These are phyloP conservation scores for Alternaria dauci DNA, from an alignment of 2,329 filamentous ascomycete species.

Conservation along the genomic window DNA sequence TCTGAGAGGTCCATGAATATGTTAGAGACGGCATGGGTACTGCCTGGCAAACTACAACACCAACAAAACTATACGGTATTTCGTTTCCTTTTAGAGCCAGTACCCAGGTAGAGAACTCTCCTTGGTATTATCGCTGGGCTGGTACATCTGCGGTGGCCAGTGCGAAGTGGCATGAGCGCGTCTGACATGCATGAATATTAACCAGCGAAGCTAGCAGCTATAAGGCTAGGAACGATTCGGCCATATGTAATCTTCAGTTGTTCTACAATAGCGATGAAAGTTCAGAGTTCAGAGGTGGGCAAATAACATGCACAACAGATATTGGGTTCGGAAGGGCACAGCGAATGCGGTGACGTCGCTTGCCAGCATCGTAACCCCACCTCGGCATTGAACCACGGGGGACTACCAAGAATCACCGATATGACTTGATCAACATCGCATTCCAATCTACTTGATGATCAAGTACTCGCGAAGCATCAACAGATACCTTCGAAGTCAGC, in stretches of 20 bases:
- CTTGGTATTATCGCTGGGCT: neutral
- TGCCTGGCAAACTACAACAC: neutral
- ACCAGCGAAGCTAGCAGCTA: neutral
- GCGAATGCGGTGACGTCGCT: constrained; percentile 9
- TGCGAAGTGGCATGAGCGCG: neutral
- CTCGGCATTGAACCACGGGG: constrained; percentile 10
- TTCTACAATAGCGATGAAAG: neutral
- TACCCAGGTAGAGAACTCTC: neutral
- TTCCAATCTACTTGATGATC: constrained; percentile 3
- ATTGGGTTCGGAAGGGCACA: neutral
- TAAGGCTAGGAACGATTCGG: neutral
- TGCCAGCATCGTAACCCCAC: constrained; percentile 12
- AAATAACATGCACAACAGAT: neutral
- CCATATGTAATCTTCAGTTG: neutral
- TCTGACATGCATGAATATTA: constrained; percentile 4
- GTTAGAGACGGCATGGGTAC: neutral
- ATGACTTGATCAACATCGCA: neutral
- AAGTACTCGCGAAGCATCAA: neutral
- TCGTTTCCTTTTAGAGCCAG: neutral
- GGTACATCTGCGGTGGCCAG: neutral
- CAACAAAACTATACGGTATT: neutral
- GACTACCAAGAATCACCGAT: neutral
- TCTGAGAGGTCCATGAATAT: neutral
- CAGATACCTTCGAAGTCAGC: neutral
- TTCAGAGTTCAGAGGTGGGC: neutral